A percentile compares a stretch with the other conserved stretches of the same genome.
These are phyloP conservation scores for Didymella pomorum DNA, from an alignment of 2,329 filamentous ascomycete species.

Conservation along the genomic window DNA sequence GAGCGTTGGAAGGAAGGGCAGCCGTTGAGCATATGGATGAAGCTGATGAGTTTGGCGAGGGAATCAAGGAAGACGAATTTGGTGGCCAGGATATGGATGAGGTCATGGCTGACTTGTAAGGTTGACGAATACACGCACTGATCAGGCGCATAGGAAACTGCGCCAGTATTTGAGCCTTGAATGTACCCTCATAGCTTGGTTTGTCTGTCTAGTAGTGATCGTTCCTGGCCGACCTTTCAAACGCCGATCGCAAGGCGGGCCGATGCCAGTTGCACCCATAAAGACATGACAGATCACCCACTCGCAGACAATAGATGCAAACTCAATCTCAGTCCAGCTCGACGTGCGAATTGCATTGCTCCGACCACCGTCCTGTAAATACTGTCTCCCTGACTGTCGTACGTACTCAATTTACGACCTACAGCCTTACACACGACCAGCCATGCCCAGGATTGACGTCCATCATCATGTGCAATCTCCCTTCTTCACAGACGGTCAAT, in stretches of 20 bases:
- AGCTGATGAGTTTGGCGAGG: constrained; percentile 22
- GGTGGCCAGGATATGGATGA: constrained; percentile 48
- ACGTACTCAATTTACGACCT: background rate
- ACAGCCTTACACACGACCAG: background rate
- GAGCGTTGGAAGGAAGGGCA: constrained; percentile 42
- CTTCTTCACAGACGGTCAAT: background rate
- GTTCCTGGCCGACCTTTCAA: background rate
- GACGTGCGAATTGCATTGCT: background rate
- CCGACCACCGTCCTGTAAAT: too few species aligned
- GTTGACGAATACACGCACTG: background rate
- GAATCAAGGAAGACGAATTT: constrained; percentile 43
- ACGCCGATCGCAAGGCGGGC: background rate
- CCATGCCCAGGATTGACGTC: background rate
- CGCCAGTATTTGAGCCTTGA: too few species aligned
- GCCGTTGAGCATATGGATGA: constrained; percentile 33
- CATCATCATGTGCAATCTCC: background rate
- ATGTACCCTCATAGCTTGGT: background rate
- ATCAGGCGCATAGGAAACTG: background rate
- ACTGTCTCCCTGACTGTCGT: too few species aligned
- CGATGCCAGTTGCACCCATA: background rate
- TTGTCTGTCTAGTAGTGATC: background rate
- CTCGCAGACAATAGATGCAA: background rate
- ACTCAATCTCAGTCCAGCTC: too few species aligned
- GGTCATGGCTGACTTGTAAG: constrained; percentile 45
- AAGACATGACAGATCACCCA: background rate